Evolutionary conservation across 1,284 basidiomycete genomes (phyloP).

Genomic region (Peniophora sp.): DNA sequence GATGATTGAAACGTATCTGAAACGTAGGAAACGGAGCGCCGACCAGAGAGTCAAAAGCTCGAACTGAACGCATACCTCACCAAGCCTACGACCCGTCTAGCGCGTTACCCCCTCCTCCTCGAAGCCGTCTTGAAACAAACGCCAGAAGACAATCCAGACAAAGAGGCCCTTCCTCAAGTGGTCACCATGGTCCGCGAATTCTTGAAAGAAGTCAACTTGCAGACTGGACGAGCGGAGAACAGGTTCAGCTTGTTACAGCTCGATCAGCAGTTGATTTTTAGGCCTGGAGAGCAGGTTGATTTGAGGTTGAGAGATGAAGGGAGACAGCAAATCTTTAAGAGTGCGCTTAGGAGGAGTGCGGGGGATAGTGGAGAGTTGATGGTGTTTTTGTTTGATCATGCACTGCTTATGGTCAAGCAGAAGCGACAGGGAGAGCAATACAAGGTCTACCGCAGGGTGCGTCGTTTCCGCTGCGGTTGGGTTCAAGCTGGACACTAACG

Average conservation of each 20-base stretch:
- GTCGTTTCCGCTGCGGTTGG: slow-evolving; percentile 19
- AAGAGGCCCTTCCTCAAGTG: slow-evolving; percentile 71
- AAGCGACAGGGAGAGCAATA: slow-evolving; percentile 91
- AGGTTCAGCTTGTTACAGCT: slow-evolving; percentile 88
- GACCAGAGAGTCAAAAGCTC: slow-evolving; percentile 92
- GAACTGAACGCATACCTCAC: slow-evolving; percentile 98
- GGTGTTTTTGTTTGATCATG: slow-evolving; percentile 96
- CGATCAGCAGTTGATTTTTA: slow-evolving; percentile 82
- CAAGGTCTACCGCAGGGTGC: slow-evolving; percentile 88
- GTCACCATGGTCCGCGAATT: slow-evolving; percentile 80
- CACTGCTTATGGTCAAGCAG: slow-evolving; percentile 91
- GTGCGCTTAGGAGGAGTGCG: slow-evolving; percentile 74
- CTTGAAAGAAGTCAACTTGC: slow-evolving; percentile 83
- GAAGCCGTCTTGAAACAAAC: slow-evolving; percentile 94
- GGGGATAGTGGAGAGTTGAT: slow-evolving; percentile 84
- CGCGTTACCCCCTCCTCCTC: slow-evolving; percentile 90
- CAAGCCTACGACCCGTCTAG: slow-evolving; percentile 95
- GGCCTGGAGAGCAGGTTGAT: slow-evolving; percentile 82
- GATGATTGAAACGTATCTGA: slow-evolving; percentile 4
- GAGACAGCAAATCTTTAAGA: slow-evolving; percentile 91
- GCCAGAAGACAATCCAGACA: slow-evolving; percentile 86
- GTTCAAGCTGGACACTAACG: slow-evolving; percentile 7
- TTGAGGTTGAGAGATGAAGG: slow-evolving; percentile 81
- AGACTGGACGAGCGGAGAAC: slow-evolving; percentile 90
- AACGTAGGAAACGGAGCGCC: slow-evolving; percentile 75